These are phyloP conservation scores for Exobasidium cylindrosporum DNA, from an alignment of 1,284 basidiomycete species.

Conservation along the genomic window DNA sequence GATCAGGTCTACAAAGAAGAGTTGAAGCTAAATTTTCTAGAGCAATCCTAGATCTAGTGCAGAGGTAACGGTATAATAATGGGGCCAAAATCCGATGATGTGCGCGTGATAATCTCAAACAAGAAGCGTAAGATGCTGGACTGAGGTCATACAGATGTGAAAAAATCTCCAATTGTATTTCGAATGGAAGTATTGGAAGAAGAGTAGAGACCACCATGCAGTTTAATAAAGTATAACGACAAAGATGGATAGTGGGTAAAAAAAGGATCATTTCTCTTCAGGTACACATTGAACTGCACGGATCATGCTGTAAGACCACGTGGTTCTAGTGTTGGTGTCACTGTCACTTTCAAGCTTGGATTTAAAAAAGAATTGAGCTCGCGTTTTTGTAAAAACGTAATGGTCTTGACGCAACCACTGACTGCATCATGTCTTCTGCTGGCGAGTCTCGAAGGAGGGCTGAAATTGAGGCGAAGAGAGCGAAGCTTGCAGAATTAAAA, in stretches of 20 bases:
- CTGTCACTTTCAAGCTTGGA: neutral
- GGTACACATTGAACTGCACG: too few relatives aligned
- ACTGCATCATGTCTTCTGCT: constrained; percentile 10
- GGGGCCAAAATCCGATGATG: neutral
- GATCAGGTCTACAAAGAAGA: neutral
- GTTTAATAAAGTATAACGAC: too few relatives aligned
- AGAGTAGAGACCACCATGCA: too few relatives aligned
- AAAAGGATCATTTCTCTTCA: too few relatives aligned
- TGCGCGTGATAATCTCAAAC: neutral
- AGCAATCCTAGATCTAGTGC: neutral
- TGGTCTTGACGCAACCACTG: too few relatives aligned
- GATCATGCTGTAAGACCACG: neutral
- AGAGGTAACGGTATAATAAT: neutral
- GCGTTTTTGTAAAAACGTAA: neutral
- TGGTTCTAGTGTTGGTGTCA: neutral
- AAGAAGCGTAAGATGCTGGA: neutral
- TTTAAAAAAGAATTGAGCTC: neutral
- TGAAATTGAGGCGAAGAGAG: constrained; percentile 87
- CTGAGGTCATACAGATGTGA: neutral
- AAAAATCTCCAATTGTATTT: constrained; percentile 1
- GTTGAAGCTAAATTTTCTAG: neutral
- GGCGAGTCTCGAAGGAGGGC: constrained; percentile 61
- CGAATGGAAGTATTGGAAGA: neutral
- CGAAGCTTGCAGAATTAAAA: constrained; percentile 78
- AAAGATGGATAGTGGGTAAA: too few relatives aligned